Base-by-base conservation (phyloP, 2,329 filamentous ascomycete species). In the Alternaria triticimaculans region DNA sequence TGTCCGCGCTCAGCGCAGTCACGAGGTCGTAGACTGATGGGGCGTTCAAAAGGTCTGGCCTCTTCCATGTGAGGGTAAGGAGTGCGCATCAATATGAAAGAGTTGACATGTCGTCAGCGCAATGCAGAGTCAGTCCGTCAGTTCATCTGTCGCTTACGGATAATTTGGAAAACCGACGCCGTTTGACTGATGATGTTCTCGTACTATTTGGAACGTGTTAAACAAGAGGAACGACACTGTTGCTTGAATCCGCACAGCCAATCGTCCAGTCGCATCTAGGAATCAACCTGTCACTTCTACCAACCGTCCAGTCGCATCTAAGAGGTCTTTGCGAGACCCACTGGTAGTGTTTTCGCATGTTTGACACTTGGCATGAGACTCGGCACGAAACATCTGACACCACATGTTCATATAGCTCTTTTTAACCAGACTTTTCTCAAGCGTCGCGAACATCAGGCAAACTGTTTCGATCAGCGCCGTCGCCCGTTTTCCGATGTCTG, bases 351-450 rank as follows among this genome's bases (percentile, higher is more conserved):
- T 65, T 65, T 48, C 45, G 28, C 26, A 51, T 58, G 60, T 62
- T 62, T 62, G 55, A 30, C 14, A 54, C 63, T 65, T 65, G 63
- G 63, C 63, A 63, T 65, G 55, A 63, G 53, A 65, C 63, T 60
- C 45, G 55, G 50, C 43, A 54, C 58, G 51, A 65, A 63, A 63
- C 63, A 60, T 50, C 23, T 33, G 30, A 46, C 46, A 65, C n/a
- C 21, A 50, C 41, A n/a, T 53, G 18, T 20, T 33, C 55, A 23
- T 18, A 41, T 28, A 23, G 45, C 56, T 41, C 28, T 37, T 25
- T 9, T 20, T 49, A 33, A n/a, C 33, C 55, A 33, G 28, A 21
- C 20, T 20, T 23, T 43, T 23, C 50, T 43, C 25, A 21, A 50
- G 21, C 43, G 55, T 57, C 63, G 48, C 55, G 43, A 54, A 41